A percentile compares a stretch with the other conserved stretches of the same genome.
Evolutionary conservation across 179 eudicot species (phyloP).

Genomic region (Heliamphora pulchella): DNA sequence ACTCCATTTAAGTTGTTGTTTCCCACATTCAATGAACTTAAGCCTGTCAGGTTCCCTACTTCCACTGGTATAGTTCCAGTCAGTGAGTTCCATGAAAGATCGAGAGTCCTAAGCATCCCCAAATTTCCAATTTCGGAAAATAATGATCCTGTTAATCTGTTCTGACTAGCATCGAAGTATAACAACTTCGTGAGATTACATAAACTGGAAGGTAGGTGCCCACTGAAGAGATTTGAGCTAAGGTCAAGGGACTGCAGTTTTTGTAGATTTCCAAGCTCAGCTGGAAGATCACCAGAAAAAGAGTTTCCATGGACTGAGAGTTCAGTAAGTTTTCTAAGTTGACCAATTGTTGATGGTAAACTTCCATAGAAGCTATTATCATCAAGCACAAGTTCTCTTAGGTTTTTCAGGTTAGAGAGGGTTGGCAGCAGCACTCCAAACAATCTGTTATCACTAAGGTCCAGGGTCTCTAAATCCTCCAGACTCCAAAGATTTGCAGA

Average conservation of each 20-base stretch:
- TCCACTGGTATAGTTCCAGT: constrained; percentile 52
- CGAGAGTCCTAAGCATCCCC: constrained; percentile 42
- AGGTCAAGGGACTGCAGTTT: constrained; percentile 64
- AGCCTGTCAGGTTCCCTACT: constrained; percentile 39
- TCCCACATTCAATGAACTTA: constrained; percentile 34
- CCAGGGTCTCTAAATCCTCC: constrained; percentile 52
- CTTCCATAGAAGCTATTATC: constrained; percentile 56
- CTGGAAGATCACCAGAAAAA: constrained; percentile 64
- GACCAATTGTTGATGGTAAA: constrained; percentile 66
- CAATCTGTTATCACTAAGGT: constrained; percentile 55
- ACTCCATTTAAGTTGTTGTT: constrained; percentile 42
- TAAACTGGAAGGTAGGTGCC: constrained; percentile 56
- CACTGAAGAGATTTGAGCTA: constrained; percentile 55
- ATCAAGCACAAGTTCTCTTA: constrained; percentile 65
- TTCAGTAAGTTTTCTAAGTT: constrained; percentile 50
- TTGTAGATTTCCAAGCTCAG: constrained; percentile 51
- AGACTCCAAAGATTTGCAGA: constrained; percentile 49
- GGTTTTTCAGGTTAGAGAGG: constrained; percentile 39
- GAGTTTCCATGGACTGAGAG: constrained; percentile 55
- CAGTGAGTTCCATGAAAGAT: constrained; percentile 56
- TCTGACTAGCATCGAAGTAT: constrained; percentile 53
- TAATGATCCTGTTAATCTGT: constrained; percentile 52
- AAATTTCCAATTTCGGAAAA: constrained; percentile 51
- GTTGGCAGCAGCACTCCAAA: constrained; percentile 44
- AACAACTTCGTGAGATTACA: constrained; percentile 44